Conservation (phyloP, 768 basidiomycete genomes). For the Auriculariales sp. region DNA sequence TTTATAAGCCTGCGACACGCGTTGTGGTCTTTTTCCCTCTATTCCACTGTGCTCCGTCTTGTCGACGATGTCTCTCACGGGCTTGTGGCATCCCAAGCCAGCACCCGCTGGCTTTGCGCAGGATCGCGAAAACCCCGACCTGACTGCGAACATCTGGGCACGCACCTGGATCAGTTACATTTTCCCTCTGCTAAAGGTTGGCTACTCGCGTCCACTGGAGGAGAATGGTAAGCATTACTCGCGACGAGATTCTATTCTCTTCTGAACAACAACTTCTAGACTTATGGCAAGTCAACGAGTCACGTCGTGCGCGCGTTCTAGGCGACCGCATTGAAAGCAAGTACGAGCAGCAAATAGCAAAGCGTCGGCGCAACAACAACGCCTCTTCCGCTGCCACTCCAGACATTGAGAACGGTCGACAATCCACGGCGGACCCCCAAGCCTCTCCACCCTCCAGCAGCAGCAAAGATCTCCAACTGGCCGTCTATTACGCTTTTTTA, state of each 20-base stretch:
- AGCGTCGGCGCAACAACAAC: constrained; percentile 26
- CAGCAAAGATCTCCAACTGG: too few species aligned
- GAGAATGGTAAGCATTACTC: constrained; percentile 30
- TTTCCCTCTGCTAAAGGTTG: constrained; percentile 36
- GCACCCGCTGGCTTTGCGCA: constrained; percentile 35
- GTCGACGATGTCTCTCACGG: background rate
- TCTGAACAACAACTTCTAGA: constrained; percentile 22
- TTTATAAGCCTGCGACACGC: too few species aligned
- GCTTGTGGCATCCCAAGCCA: constrained; percentile 14
- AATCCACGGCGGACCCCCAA: too few species aligned
- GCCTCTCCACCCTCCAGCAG: too few species aligned
- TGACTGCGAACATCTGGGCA: constrained; percentile 4
- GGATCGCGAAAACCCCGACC: constrained; percentile 33
- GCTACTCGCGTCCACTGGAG: constrained; percentile 41
- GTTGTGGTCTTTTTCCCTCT: too few species aligned
- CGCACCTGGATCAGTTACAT: constrained; percentile 22
- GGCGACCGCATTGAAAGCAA: constrained; percentile 28
- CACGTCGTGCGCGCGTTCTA: constrained; percentile 21
- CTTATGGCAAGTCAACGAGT: constrained; percentile 34
- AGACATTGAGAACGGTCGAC: background rate
- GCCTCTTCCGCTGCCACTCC: constrained; percentile 17
- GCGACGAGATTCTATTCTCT: too few species aligned
- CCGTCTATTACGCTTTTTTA: too few species aligned
- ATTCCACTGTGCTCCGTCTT: too few species aligned
- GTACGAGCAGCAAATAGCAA: constrained; percentile 36